Evolutionary conservation across 2,329 filamentous ascomycete species (phyloP).

Genomic region (Parasarocladium wereldwijsianum): DNA sequence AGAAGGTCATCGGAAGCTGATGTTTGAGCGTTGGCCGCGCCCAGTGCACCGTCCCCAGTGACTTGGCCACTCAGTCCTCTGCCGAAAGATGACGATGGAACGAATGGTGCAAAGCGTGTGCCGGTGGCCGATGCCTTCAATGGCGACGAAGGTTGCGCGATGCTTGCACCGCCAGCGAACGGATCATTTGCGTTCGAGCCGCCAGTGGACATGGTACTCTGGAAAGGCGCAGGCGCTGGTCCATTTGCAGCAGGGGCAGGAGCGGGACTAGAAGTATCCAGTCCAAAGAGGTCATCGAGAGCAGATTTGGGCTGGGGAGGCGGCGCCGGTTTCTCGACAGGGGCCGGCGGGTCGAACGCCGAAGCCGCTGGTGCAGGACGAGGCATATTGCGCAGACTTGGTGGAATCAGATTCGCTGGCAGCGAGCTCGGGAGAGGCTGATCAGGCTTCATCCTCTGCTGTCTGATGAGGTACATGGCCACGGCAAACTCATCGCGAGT

Average conservation of each 20-base stretch:
- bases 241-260: no score
- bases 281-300: constrained; percentile 82
- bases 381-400: constrained; percentile 59
- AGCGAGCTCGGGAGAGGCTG: constrained; percentile 58
- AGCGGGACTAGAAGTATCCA: constrained; percentile 49
- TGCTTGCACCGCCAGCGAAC: constrained; percentile 37
- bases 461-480: constrained; percentile 90
- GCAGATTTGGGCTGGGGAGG: constrained; percentile 56
- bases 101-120: constrained; percentile 70
- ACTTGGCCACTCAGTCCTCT: constrained; percentile 63
- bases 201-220: constrained; percentile 55
- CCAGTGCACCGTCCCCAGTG: constrained; percentile 48
- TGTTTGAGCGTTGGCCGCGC: constrained; percentile 16
- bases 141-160: constrained; percentile 36
- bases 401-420: constrained; percentile 70
- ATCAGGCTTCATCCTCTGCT: constrained; percentile 60
- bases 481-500: constrained; percentile 88
- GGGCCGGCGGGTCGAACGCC: constrained; percentile 33
- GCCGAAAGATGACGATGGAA: constrained; percentile 86
- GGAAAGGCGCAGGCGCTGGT: constrained; percentile 39
- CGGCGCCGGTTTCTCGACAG: constrained; percentile 17
- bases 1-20: constrained; percentile 67
- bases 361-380: constrained; percentile 21
- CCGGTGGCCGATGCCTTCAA: constrained; percentile 30
- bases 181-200: constrained; percentile 53